phyloP scores from a whole-genome alignment of 768 basidiomycete species.

The Pleurotus cornucopiae region DNA sequence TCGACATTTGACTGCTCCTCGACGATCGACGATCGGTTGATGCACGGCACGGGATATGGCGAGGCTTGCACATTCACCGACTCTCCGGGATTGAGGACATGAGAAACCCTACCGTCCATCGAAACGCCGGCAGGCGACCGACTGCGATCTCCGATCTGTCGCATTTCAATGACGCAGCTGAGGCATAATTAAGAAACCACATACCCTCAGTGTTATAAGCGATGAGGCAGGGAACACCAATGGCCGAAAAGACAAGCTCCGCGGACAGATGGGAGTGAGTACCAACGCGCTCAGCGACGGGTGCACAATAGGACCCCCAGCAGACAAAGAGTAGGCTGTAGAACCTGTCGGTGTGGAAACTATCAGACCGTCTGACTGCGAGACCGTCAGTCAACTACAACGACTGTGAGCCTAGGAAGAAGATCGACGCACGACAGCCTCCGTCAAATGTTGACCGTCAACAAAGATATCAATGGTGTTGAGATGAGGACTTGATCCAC shows the following conservation, averaged over 20 bases:
- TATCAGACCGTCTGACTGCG: conserved; percentile 87
- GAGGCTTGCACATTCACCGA: conserved; percentile 83
- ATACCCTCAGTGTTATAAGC: conserved; percentile 66
- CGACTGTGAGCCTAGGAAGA: conserved; percentile 1
- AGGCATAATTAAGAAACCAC: conserved; percentile 19
- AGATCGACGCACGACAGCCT: conserved; percentile 74
- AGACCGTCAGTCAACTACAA: conserved; percentile 8
- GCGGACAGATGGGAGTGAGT: conserved; percentile 92
- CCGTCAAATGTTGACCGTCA: conserved; percentile 92
- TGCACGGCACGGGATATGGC: conserved; percentile 88
- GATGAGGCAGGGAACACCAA: conserved; percentile 86
- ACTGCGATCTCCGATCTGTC: conserved; percentile 78
- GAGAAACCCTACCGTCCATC: conserved; percentile 89
- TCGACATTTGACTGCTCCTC: conserved; percentile 43
- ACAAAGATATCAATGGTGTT: conserved; percentile 93
- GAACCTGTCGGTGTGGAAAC: conserved; percentile 96
- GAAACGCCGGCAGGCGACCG: conserved; percentile 87
- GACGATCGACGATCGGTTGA: conserved; percentile 76
- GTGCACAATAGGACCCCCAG: conserved; percentile 94
- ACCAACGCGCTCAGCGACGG: conserved; percentile 88
- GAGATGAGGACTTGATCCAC: conserved; percentile 86
- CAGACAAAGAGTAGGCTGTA: conserved; percentile 93
- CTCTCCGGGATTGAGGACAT: conserved; percentile 79
- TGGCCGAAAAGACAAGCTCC: conserved; percentile 88
- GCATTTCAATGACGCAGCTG: conserved; percentile 3